These are phyloP conservation scores for Schizochytrium sp. DNA, from an alignment of 108 stramenopile genomes.

Conservation along the genomic window DNA sequence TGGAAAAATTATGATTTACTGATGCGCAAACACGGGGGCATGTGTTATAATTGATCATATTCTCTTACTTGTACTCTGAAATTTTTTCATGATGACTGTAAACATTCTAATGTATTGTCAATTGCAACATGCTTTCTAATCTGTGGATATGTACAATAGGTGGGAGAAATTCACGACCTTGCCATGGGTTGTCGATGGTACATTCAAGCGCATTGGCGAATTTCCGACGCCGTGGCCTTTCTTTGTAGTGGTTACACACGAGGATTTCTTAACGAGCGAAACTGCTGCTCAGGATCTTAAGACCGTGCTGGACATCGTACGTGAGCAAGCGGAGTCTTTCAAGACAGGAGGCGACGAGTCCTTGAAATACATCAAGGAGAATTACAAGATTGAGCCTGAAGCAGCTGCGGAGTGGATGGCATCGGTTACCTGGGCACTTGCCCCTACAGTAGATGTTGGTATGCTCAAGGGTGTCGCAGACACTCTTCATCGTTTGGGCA, in stretches of 20 bases:
- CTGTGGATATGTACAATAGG: neutral
- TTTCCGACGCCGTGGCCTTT: slow-evolving; percentile 66
- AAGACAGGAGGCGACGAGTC: neutral
- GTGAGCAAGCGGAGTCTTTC: neutral
- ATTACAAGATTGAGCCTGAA: slow-evolving; percentile 26
- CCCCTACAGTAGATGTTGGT: slow-evolving; percentile 3
- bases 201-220: slow-evolving; percentile 58
- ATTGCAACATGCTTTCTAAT: neutral
- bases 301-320: slow-evolving; percentile 18
- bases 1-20: neutral
- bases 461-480: slow-evolving; percentile 55
- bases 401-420: slow-evolving; percentile 54
- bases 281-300: neutral
- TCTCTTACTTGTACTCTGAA: neutral
- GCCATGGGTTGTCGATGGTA: slow-evolving; percentile 49
- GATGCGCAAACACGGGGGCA: too few species aligned
- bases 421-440: slow-evolving; percentile 42
- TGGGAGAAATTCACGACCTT: slow-evolving; percentile 65
- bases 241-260: slow-evolving; percentile 44
- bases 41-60: too few species aligned
- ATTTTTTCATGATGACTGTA: neutral
- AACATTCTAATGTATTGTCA: too few species aligned
- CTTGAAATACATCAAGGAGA: slow-evolving; percentile 16
- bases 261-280: neutral
- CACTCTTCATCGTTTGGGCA: slow-evolving; percentile 40